Evolutionary conservation across 495 filamentous ascomycete species (phyloP), one percentile per base, ranked within the genome.

Genomic region (Xylaria palmicola): DNA sequence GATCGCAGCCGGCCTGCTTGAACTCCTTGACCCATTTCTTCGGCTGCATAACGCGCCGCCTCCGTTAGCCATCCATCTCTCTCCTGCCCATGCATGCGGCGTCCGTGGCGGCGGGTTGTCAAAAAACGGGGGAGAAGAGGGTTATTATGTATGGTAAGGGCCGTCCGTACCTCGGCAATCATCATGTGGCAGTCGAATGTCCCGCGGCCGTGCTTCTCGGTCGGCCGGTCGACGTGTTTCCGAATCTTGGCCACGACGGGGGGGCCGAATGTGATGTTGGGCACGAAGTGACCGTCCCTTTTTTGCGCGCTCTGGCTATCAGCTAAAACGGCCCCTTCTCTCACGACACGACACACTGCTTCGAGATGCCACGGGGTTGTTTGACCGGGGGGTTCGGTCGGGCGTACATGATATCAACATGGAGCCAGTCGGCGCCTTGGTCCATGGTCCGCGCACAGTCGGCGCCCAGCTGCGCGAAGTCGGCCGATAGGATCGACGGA

Each of bases 101-200:
- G n/a, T n/a, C n/a, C n/a, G n/a, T n/a, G n/a, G n/a, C n/a, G n/a
- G n/a, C n/a, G n/a, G n/a, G n/a, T n/a, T n/a, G n/a, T n/a, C n/a
- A n/a, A n/a, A n/a, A n/a, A n/a, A n/a, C n/a, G n/a, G n/a, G n/a
- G n/a, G n/a, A n/a, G n/a, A n/a, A n/a, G n/a, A n/a, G n/a, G n/a
- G n/a, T n/a, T n/a, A n/a, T n/a, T 15, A 24, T 34, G 19, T 34
- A 24, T 37, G 39, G n/a, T n/a, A n/a, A n/a, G n/a, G n/a, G n/a
- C n/a, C 1, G 12, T 56, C 57, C 62, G 44, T 82, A 94, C 92
- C 90, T 98, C 94, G 67, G 89, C 87, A 67, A 98, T 96, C 94
- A 98, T 98, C 95, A 98, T 98, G 74, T 98, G 94, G 84, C 94
- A 98, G 76, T 98, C 94, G 68, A 98, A 98, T 27, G 94, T 97